Evolutionary conservation across 2,329 filamentous ascomycete species (phyloP).

Genomic region (Botryotinia calthae): DNA sequence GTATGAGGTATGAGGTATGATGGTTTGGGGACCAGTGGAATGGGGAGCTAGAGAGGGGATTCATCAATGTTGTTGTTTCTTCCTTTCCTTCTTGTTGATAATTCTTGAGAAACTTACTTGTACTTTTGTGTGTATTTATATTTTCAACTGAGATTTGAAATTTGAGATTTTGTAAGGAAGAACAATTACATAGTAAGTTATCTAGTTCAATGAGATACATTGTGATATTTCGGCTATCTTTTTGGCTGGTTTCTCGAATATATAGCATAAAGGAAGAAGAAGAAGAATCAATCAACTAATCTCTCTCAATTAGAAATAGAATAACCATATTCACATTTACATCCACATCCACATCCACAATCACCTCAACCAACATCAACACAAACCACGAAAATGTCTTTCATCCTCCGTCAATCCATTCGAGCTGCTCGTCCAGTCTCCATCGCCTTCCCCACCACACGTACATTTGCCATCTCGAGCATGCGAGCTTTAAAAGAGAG

Average conservation of each 20-base stretch:
- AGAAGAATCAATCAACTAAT: neutral
- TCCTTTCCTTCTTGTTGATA: neutral
- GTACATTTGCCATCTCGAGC: conserved; percentile 28
- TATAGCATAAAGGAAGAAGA: neutral
- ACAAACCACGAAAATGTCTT: conserved; percentile 32
- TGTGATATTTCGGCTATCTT: neutral
- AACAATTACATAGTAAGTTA: neutral
- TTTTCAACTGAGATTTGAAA: neutral
- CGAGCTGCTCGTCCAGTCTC: conserved; percentile 22
- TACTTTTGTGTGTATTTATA: neutral
- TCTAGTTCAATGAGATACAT: neutral
- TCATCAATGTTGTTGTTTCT: neutral
- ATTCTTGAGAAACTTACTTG: neutral
- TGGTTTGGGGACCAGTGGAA: neutral
- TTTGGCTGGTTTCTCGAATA: neutral
- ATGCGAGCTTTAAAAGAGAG: conserved; percentile 35
- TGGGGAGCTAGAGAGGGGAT: neutral
- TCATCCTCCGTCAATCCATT: conserved; percentile 29
- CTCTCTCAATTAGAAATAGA: neutral
- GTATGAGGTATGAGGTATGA: neutral
- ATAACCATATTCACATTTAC: neutral
- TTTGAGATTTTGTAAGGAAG: neutral
- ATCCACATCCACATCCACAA: neutral
- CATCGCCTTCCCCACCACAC: neutral
- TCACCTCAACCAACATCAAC: neutral